Evolutionary conservation across 345 rosid species (phyloP), one percentile per base, ranked within the genome.

Genomic region (Rhizophora mangle): DNA sequence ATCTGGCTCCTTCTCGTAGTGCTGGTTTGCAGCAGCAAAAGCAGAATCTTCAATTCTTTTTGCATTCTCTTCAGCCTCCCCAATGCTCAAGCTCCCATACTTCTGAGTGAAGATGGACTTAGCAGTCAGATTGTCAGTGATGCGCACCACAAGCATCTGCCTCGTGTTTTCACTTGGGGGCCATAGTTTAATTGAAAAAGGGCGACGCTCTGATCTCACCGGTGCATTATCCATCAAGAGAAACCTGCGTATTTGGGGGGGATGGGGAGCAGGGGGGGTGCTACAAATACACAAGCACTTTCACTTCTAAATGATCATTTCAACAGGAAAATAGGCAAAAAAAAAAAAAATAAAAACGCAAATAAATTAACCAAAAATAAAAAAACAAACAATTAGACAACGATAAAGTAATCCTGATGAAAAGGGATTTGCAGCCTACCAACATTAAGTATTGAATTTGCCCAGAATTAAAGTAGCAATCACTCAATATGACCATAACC

Each of bases 1-100:
- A 68, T 93, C 98, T 49, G 97, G 98, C 74, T 93, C 93, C 63
- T 83, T 86, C 68, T 89, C 98, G 73, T 88, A 89, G 74, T 88
- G 96, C 64, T 82, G 85, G 72, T 83, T 79, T 15, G 97, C 90
- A 36, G 79, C 67, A 22, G 70, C 65, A 58, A 86, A 93, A 49
- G 91, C 92, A 60, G 69, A n/a, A 68, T 89, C 87, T 72, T 93
- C 98, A 47, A 93, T 91, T 68, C 80, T 77, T 60, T 81, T 83
- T 3, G 98, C 97, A 79, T 84, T 81, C 43, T 89, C 97, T 76
- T 63, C 82, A 64, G 98, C 98, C 65, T 93, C 93, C 62, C 87
- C 93, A 10, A 27, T 76, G 82, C 84, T 77, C 76, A 91, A 80
- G 75, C 80, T 80, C 24, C 98, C 97, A 69, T 91, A 91, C 74